A percentile compares a stretch with the other conserved stretches of the same genome.
These are phyloP conservation scores for Boletus bicolor DNA, from an alignment of 768 basidiomycete species.

Conservation along the genomic window DNA sequence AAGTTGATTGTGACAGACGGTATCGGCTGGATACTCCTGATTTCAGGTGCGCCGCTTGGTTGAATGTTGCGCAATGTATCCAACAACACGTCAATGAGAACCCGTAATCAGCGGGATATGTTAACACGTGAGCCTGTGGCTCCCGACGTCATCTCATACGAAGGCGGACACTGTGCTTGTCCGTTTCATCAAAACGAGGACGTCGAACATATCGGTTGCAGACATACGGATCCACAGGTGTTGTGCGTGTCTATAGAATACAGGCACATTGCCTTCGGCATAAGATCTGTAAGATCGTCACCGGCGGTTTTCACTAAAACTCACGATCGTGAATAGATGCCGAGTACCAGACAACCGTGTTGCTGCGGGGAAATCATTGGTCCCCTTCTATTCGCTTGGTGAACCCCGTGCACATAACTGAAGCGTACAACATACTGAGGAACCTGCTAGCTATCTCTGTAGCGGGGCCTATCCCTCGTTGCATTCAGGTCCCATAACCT, in stretches of 20 bases:
- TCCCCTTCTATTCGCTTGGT: constrained; percentile 2
- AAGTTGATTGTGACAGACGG: constrained; percentile 2
- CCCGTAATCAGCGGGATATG: background rate
- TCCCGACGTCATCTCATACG: constrained; percentile 1
- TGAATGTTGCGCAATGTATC: constrained; percentile 4
- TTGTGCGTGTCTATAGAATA: constrained; percentile 9
- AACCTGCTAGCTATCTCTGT: constrained; percentile 19
- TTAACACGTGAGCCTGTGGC: background rate
- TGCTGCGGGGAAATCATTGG: background rate
- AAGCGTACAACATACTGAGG: constrained; percentile 6
- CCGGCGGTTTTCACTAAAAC: constrained; percentile 6
- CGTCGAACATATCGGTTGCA: constrained; percentile 6
- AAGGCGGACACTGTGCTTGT: background rate
- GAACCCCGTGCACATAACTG: constrained; percentile 5
- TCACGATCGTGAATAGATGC: constrained; percentile 8
- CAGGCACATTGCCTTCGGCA: constrained; percentile 19
- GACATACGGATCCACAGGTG: constrained; percentile 13
- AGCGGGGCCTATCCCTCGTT: constrained; percentile 35
- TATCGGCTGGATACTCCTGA: background rate
- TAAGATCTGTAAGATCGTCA: constrained; percentile 19
- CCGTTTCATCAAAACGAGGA: constrained; percentile 24
- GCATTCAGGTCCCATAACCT: constrained; percentile 51
- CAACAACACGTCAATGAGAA: constrained; percentile 1
- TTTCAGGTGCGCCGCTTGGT: background rate
- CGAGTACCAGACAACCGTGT: constrained; percentile 1